phyloP scores from a whole-genome alignment of 208 protist genomes.

The Wallacemonas sp. region DNA sequence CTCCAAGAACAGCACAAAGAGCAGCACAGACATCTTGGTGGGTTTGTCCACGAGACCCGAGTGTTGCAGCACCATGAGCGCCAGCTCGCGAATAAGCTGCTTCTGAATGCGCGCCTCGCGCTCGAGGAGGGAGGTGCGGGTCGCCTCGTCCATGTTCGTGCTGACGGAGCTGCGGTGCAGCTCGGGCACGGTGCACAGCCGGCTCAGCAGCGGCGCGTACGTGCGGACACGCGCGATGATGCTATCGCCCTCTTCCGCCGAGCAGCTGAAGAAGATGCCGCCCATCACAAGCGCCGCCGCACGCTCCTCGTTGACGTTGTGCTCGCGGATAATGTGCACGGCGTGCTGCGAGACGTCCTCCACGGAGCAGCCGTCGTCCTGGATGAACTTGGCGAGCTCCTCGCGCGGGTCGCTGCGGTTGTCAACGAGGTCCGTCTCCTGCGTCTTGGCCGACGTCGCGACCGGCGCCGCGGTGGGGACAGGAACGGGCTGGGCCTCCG shows the following conservation, averaged over 20 bases:
- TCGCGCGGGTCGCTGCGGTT: conserved; percentile 39
- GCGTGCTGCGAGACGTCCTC: conserved; percentile 41
- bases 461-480: conserved; percentile 21
- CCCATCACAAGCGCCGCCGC: conserved; percentile 48
- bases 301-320: conserved; percentile 73
- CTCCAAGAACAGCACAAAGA: conserved; percentile 85
- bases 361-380: not conserved
- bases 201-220: conserved; percentile 58
- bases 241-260: conserved; percentile 31
- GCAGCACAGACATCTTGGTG: conserved; percentile 53
- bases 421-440: conserved; percentile 24
- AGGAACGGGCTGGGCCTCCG: conserved; percentile 21
- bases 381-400: conserved; percentile 33
- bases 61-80: conserved; percentile 22
- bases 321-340: conserved; percentile 64
- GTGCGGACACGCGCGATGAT: conserved; percentile 54
- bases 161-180: conserved; percentile 33
- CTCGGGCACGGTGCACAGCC: conserved; percentile 61
- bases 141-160: conserved; percentile 47
- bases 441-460: conserved; percentile 10
- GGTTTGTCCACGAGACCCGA: conserved; percentile 40
- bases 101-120: conserved; percentile 62
- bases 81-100: conserved; percentile 58
- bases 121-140: conserved; percentile 57
- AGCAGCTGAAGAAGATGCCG: conserved; percentile 42